Percentiles rank a stretch among this genome's conserved stretches.
Evolutionary conservation across 306 rosid species (phyloP).

Genomic region (Echinosophora koreensis): DNA sequence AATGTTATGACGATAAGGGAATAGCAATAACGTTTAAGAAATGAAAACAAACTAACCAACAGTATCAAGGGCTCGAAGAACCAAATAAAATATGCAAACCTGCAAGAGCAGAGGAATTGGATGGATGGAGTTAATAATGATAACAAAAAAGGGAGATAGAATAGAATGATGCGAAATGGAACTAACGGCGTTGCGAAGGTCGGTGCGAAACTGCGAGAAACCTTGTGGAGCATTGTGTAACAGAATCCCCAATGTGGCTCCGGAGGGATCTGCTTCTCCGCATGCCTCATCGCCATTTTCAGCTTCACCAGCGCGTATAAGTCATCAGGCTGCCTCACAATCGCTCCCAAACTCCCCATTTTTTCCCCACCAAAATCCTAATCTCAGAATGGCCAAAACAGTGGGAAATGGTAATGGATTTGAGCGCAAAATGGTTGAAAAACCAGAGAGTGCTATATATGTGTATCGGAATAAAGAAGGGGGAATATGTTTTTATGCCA

Average conservation of each 20-base stretch:
- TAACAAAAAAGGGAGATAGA: too few species aligned
- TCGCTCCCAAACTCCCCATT: slow-evolving; percentile 23
- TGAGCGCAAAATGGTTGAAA: too few species aligned
- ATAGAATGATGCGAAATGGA: not conserved
- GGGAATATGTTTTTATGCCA: not conserved
- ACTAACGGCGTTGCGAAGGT: slow-evolving; percentile 29
- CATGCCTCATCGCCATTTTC: slow-evolving; percentile 12
- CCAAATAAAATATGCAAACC: slow-evolving; percentile 95
- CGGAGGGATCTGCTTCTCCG: slow-evolving; percentile 16
- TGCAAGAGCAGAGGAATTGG: slow-evolving; percentile 52
- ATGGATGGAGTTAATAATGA: not conserved
- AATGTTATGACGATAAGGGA: slow-evolving; percentile 3
- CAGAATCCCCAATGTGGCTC: slow-evolving; percentile 34
- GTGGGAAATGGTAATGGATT: too few species aligned
- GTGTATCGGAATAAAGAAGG: too few species aligned
- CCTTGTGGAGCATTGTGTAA: slow-evolving; percentile 33
- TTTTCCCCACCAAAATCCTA: too few species aligned
- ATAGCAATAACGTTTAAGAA: slow-evolving; percentile 25
- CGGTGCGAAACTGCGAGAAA: slow-evolving; percentile 14
- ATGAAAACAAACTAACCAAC: slow-evolving; percentile 71
- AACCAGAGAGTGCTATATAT: too few species aligned
- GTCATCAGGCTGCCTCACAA: slow-evolving; percentile 25
- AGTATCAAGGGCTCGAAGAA: slow-evolving; percentile 94
- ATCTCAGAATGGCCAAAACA: too few species aligned
- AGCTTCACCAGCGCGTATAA: not conserved